Evolutionary conservation across 768 basidiomycete species (phyloP).

Genomic region (Suillus subluteus): DNA sequence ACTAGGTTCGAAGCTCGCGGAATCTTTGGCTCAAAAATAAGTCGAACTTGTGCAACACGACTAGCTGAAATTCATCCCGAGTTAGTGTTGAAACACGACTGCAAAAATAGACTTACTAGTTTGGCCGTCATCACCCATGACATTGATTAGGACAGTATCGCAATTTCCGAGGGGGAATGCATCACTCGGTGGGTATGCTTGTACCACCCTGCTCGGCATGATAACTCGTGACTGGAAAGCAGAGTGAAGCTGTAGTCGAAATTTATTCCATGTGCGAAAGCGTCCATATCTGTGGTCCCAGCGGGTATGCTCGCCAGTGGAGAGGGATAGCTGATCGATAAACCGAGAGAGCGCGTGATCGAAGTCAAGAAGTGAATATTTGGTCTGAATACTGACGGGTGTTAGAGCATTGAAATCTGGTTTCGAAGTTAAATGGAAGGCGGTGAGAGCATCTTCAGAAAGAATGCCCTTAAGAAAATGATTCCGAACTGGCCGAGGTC

Average conservation of each 20-base stretch:
- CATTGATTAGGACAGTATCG: background rate
- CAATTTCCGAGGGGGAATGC: background rate
- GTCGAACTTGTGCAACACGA: too few species aligned
- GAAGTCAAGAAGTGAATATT: constrained; percentile 32
- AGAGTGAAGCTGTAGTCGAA: background rate
- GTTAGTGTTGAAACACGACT: background rate
- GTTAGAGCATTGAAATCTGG: constrained; percentile 21
- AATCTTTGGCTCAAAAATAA: too few species aligned
- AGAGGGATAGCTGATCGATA: background rate
- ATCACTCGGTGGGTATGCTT: background rate
- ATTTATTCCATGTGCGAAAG: constrained; percentile 1
- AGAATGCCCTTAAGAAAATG: too few species aligned
- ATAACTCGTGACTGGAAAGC: background rate
- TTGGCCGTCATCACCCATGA: background rate
- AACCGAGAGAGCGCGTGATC: constrained; percentile 25
- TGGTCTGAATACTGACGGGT: constrained; percentile 22
- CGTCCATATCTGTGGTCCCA: background rate
- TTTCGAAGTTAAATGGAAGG: constrained; percentile 28
- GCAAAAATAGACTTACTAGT: background rate
- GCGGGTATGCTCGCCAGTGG: background rate
- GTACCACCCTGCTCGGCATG: background rate
- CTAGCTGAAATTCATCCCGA: too few species aligned
- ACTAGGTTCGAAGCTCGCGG: too few species aligned
- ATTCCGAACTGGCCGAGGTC: too few species aligned
- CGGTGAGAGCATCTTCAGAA: constrained; percentile 4